Percentiles rank a stretch among this genome's conserved stretches.
phyloP scores from a whole-genome alignment of 176 grass and related monocot species.

The Hordeum marinum region DNA sequence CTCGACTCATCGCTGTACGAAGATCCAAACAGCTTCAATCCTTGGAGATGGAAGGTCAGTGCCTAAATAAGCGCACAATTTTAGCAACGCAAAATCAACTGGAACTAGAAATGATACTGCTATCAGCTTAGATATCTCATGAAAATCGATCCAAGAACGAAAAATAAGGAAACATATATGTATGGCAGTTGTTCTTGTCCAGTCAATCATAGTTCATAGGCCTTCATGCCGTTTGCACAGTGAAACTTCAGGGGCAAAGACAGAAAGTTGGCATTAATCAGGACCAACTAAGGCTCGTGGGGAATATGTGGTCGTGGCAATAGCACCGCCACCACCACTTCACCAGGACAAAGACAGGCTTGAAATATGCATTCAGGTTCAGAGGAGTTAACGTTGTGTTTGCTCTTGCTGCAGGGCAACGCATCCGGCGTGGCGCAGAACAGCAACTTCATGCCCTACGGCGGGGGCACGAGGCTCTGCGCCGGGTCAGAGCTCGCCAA shows the following conservation, averaged over 20 bases:
- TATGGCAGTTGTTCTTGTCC: too few relatives aligned
- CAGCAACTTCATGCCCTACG: constrained; percentile 91
- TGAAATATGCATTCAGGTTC: background rate
- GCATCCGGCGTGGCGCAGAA: background rate
- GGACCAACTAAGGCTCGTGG: too few relatives aligned
- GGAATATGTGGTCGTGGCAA: background rate
- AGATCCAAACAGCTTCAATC: constrained; percentile 69
- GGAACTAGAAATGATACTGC: too few relatives aligned
- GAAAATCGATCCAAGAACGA: too few relatives aligned
- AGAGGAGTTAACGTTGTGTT: background rate
- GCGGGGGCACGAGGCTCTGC: constrained; percentile 79
- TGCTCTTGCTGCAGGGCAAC: constrained; percentile 31
- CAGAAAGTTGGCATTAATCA: background rate
- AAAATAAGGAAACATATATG: too few relatives aligned
- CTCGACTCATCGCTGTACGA: constrained; percentile 61
- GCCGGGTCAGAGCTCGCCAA: constrained; percentile 94
- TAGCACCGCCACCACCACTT: background rate
- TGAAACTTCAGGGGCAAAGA: too few relatives aligned
- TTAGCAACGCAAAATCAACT: background rate
- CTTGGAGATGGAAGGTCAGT: constrained; percentile 91
- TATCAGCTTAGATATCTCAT: too few relatives aligned
- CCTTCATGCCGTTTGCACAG: too few relatives aligned
- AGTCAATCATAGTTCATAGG: too few relatives aligned
- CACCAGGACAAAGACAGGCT: too few relatives aligned
- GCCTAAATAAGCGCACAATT: background rate